Percentiles rank a stretch among this genome's conserved stretches.
Conservation (phyloP, 176 grass and related monocot genomes). For the Hordeum vulgare region DNA sequence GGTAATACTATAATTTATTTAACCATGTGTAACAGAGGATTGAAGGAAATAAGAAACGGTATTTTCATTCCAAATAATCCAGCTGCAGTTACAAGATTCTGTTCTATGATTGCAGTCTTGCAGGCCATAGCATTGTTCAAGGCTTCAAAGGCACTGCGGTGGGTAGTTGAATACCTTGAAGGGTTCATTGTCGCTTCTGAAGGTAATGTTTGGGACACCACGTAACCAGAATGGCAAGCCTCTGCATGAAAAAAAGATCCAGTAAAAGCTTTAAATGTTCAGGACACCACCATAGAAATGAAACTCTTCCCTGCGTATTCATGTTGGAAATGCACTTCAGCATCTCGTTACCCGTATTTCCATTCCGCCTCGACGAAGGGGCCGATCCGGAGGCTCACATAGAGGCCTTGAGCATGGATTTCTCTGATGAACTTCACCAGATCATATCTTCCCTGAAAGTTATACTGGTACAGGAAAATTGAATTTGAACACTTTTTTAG, state of each 20-base stretch:
- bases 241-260: constrained; percentile 33
- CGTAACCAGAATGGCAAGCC: constrained; percentile 73
- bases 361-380: constrained; percentile 75
- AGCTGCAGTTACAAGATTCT: neutral
- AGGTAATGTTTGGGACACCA: constrained; percentile 48
- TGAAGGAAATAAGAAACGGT: neutral
- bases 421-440: constrained; percentile 76
- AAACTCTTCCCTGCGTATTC: neutral
- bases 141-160: neutral
- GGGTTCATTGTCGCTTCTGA: constrained; percentile 57
- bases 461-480: constrained; percentile 36
- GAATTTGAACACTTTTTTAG: neutral
- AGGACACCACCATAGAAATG: neutral
- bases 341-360: constrained; percentile 67
- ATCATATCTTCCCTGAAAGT: constrained; percentile 69
- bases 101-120: neutral
- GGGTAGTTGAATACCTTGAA: constrained; percentile 51
- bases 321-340: neutral
- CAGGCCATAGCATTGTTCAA: neutral
- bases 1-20: neutral
- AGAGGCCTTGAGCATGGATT: constrained; percentile 63
- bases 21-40: neutral
- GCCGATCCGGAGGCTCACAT: constrained; percentile 65
- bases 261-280: neutral
- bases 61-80: neutral